A percentile compares a stretch with the other conserved stretches of the same genome.
Evolutionary conservation across 108 stramenopile genomes (phyloP).

Genomic region (Hondaea fermentalgiana): DNA sequence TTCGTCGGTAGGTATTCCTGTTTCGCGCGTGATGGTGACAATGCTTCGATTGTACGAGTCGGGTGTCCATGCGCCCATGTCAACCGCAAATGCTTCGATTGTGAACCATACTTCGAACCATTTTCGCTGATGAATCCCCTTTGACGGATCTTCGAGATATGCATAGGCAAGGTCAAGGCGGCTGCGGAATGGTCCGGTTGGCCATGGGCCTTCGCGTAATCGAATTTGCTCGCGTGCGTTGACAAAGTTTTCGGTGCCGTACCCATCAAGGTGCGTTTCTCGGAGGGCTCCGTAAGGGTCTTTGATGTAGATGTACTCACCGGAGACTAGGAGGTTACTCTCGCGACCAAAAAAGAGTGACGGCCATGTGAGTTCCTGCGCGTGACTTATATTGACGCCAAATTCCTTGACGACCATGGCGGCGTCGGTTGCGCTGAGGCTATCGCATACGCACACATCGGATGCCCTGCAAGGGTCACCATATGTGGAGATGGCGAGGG

Average conservation of each 20-base stretch:
- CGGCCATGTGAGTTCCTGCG: neutral
- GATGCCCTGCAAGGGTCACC: neutral
- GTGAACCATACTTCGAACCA: neutral
- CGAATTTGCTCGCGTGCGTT: neutral
- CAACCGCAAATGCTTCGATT: neutral
- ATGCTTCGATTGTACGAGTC: neutral
- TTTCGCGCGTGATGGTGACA: neutral
- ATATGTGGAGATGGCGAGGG: neutral
- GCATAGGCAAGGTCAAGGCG: neutral
- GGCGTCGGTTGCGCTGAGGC: neutral
- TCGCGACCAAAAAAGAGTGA: neutral
- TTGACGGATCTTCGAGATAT: neutral
- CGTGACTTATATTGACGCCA: neutral
- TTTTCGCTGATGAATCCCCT: neutral
- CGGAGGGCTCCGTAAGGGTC: neutral
- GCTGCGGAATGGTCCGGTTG: neutral
- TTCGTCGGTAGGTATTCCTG: neutral
- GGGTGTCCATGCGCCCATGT: neutral
- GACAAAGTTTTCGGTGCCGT: neutral
- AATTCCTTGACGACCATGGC: neutral
- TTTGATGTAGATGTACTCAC: neutral
- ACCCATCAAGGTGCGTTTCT: neutral
- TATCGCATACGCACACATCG: neutral
- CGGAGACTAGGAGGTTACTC: neutral
- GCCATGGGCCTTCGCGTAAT: neutral